Evolutionary conservation across 495 filamentous ascomycete species (phyloP), one percentile per base, ranked within the genome.

Genomic region (Penicillium herquei): DNA sequence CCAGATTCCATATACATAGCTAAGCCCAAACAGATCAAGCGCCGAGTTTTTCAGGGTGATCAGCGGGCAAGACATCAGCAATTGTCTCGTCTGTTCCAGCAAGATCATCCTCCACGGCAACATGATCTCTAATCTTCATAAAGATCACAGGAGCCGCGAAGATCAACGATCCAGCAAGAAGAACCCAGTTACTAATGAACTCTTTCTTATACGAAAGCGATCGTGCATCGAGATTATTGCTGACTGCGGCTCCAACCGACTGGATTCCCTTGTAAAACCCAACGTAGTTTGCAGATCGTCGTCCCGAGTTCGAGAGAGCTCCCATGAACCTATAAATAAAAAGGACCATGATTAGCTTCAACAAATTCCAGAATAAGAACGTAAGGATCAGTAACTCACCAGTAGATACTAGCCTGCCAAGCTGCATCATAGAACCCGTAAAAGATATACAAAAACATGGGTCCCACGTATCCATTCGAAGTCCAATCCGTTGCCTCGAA

Each of bases 251-350:
- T 43, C 90, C 91, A 11, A 88, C 88, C 21, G 88, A 91, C 70
- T 95, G 91, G 57, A 96, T 84, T 32, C 88, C 89, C 63, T 94
- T 94, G 80, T 94, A 94, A 77, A 91, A 95, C 41, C 91, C 91
- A 14, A 88, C 83, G 59, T 90, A 86, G 78, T 94, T 92, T 71
- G 91, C 91, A 12, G 89, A 82, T 63, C 89, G 91, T 60, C 90
- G 87, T 54, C 87, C 84, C 18, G 91, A 92, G 77, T 96, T 96
- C 59, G 86, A 88, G 50, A 93, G 76, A 10, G 91, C 81, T 48
- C 91, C 91, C 85, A 96, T 93, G 73, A 83, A 86, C 85, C 84
- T 88, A 49, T 21, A 17, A 12, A 13, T 13, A 47, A 10, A 12
- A 4, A 26, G 21, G 10, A 11, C 6, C 7, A 30, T 5, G 26